Percentiles rank a stretch among this genome's conserved stretches.
phyloP scores from a whole-genome alignment of 176 grass and related monocot genomes.

The Metroxylon sagu region DNA sequence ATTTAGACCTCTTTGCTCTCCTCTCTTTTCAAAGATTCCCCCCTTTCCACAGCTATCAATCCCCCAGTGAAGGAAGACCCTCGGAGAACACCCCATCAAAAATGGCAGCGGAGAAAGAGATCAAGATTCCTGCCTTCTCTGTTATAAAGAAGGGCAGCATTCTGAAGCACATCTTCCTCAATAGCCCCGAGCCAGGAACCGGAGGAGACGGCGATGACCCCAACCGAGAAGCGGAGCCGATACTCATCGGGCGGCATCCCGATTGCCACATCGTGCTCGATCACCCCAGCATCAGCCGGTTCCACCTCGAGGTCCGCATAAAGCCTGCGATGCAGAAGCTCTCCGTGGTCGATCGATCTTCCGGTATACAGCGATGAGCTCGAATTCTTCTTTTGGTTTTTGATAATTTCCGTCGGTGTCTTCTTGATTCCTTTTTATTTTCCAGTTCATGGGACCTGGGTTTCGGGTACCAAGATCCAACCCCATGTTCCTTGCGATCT shows the following conservation, averaged over 20 bases:
- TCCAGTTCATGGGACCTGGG: conserved; percentile 86
- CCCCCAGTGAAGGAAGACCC: too few species aligned
- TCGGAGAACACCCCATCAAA: too few species aligned
- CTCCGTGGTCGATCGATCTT: conserved; percentile 59
- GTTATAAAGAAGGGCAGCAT: conserved; percentile 58
- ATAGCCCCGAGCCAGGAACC: too few species aligned
- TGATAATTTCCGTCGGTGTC: neutral
- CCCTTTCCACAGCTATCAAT: too few species aligned
- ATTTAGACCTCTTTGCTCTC: too few species aligned
- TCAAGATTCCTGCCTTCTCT: conserved; percentile 63
- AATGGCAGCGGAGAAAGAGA: neutral
- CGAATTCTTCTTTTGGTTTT: neutral
- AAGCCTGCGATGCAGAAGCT: conserved; percentile 35
- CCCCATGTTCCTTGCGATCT: conserved; percentile 45
- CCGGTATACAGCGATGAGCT: conserved; percentile 26
- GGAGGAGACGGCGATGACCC: conserved; percentile 8
- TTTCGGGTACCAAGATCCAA: conserved; percentile 64
- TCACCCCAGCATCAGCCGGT: conserved; percentile 90
- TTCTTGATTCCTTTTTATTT: too few species aligned
- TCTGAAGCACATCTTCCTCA: conserved; percentile 49
- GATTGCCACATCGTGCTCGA: conserved; percentile 72
- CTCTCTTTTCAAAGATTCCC: too few species aligned
- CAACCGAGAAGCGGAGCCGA: conserved; percentile 20
- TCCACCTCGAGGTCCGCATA: conserved; percentile 52
- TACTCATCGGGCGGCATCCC: conserved; percentile 63